phyloP scores from a whole-genome alignment of 225 moss, liverwort and hornwort species.

The Rhytidiadelphus loreus region DNA sequence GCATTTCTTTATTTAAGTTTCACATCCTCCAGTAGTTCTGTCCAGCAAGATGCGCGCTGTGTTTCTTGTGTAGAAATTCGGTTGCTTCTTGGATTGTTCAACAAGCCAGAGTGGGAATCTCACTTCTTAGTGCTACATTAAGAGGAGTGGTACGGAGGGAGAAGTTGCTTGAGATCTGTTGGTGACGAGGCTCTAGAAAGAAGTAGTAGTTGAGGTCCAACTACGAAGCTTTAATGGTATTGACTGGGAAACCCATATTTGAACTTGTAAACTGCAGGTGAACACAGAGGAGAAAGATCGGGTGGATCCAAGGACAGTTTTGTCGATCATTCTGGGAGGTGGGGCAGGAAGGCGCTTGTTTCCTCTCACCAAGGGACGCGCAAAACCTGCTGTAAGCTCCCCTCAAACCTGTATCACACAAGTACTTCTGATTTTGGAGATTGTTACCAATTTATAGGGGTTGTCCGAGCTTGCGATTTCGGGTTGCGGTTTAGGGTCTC shows the following conservation, averaged over 20 bases:
- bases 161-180: neutral
- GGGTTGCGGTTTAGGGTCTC: neutral
- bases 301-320: slow-evolving; percentile 34
- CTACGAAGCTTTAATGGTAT: neutral
- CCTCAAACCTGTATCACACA: neutral
- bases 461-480: neutral
- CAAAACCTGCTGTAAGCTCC: slow-evolving; percentile 38
- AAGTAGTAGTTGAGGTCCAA: neutral
- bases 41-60: neutral
- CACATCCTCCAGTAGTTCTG: neutral
- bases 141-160: neutral
- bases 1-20: neutral
- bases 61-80: neutral
- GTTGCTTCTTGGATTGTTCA: neutral
- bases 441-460: neutral
- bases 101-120: neutral
- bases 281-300: slow-evolving; percentile 15
- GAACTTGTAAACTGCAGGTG: neutral
- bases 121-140: neutral
- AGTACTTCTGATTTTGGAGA: no score
- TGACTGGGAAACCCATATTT: neutral
- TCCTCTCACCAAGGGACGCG: slow-evolving; percentile 43
- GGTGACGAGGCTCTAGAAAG: neutral
- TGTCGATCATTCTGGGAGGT: slow-evolving; percentile 43
- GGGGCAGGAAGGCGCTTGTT: slow-evolving; percentile 45